Evolutionary conservation across 2,329 filamentous ascomycete genomes (phyloP).

Genomic region (Emmonsia crescens): DNA sequence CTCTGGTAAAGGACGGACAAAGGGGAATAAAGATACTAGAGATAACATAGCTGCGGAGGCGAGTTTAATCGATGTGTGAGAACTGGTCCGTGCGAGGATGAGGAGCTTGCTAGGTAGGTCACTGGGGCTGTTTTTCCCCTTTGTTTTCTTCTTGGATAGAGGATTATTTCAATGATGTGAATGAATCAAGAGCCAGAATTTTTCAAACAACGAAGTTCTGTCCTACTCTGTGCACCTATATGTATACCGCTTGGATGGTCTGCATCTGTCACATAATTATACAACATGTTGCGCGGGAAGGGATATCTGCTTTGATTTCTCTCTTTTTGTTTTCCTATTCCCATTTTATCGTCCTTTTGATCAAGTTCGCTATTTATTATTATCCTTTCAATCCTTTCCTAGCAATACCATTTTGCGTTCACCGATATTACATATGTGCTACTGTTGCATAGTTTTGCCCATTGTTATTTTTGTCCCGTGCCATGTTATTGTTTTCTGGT

Average conservation of each 20-base stretch:
- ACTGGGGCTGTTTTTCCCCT: not conserved
- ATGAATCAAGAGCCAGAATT: not conserved
- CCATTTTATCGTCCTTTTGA: not conserved
- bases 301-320: not conserved
- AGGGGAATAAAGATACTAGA: slow-evolving; percentile 36
- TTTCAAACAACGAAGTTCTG: not conserved
- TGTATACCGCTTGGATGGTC: not conserved
- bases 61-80: slow-evolving; percentile 33
- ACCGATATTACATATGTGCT: not conserved
- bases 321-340: not conserved
- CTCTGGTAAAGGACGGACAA: slow-evolving; percentile 29
- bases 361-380: not conserved
- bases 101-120: not conserved
- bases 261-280: not conserved
- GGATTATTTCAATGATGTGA: not conserved
- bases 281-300: not conserved
- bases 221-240: not conserved
- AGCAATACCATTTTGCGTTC: not conserved
- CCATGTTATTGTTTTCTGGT: not conserved
- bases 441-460: not conserved
- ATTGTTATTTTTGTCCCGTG: not conserved
- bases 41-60: slow-evolving; percentile 31
- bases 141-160: not conserved
- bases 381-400: not conserved
- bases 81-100: not conserved